Conservation (phyloP, 768 basidiomycete genomes). For the Chalciporus sphaerocephalus region DNA sequence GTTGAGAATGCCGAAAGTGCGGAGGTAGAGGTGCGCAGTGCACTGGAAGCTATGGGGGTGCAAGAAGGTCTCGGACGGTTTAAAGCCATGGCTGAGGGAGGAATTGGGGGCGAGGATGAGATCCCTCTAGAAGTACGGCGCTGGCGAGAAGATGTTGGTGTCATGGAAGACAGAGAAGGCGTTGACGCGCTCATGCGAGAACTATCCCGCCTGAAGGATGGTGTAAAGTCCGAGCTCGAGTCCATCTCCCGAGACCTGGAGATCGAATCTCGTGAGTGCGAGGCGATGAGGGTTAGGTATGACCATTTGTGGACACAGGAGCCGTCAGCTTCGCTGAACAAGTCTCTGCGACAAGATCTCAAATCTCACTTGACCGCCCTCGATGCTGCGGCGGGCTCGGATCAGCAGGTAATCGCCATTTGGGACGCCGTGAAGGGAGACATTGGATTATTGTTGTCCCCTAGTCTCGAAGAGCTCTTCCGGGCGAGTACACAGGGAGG, state of each 20-base stretch:
- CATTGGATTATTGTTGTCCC: constrained; percentile 56
- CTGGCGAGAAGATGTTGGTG: constrained; percentile 69
- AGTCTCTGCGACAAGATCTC: constrained; percentile 69
- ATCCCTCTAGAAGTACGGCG: constrained; percentile 66
- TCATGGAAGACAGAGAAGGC: constrained; percentile 64
- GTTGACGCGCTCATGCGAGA: constrained; percentile 61
- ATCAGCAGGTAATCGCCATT: constrained; percentile 65
- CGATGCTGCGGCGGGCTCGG: constrained; percentile 73
- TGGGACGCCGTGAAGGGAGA: constrained; percentile 72
- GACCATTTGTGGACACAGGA: constrained; percentile 83
- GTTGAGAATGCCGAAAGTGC: constrained; percentile 83
- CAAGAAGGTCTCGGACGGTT: constrained; percentile 66
- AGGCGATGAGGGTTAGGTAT: constrained; percentile 82
- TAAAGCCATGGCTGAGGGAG: constrained; percentile 66
- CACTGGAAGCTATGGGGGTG: constrained; percentile 78
- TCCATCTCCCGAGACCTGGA: constrained; percentile 65
- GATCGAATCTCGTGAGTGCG: constrained; percentile 80
- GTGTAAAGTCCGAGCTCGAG: constrained; percentile 59
- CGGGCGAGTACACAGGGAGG: constrained; percentile 44
- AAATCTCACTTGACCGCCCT: constrained; percentile 69
- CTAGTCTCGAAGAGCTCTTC: constrained; percentile 61
- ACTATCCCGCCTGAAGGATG: constrained; percentile 54
- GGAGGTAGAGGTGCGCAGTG: constrained; percentile 74
- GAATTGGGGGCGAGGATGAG: constrained; percentile 57
- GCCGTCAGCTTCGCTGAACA: constrained; percentile 72